These are phyloP conservation scores for Colletotrichum sp. DNA, from an alignment of 2,329 filamentous ascomycete genomes.

Conservation along the genomic window DNA sequence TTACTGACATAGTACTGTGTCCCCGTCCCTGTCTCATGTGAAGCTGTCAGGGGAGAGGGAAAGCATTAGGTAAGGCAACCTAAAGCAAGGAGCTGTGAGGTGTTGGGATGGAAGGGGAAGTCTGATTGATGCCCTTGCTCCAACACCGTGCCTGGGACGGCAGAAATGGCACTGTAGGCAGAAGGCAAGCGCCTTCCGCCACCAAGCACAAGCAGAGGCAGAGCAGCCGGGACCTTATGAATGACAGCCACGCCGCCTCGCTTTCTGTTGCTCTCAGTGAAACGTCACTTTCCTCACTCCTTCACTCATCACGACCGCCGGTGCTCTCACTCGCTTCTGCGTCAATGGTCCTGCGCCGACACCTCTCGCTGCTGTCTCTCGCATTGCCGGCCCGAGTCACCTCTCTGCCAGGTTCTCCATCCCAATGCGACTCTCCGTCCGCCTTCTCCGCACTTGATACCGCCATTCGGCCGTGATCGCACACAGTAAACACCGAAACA, in stretches of 20 bases:
- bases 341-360: background rate
- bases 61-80: background rate
- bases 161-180: background rate
- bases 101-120: background rate
- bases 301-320: background rate
- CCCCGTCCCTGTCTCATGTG: background rate
- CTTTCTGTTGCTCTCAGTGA: background rate
- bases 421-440: background rate
- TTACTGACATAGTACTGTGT: background rate
- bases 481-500: slow-evolving; percentile 9
- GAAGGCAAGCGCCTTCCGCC: background rate
- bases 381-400: background rate
- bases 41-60: background rate
- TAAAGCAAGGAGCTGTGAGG: background rate
- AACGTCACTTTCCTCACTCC: background rate
- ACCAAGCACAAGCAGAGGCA: background rate
- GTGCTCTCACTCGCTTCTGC: background rate
- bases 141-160: background rate
- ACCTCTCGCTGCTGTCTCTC: background rate
- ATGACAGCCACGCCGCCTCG: background rate
- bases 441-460: slow-evolving; percentile 9
- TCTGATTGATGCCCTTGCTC: background rate
- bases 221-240: background rate
- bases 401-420: background rate
- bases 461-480: background rate